Base-by-base conservation (phyloP, 805 yeast species). In the Saccharomycopsis fibuligera region DNA sequence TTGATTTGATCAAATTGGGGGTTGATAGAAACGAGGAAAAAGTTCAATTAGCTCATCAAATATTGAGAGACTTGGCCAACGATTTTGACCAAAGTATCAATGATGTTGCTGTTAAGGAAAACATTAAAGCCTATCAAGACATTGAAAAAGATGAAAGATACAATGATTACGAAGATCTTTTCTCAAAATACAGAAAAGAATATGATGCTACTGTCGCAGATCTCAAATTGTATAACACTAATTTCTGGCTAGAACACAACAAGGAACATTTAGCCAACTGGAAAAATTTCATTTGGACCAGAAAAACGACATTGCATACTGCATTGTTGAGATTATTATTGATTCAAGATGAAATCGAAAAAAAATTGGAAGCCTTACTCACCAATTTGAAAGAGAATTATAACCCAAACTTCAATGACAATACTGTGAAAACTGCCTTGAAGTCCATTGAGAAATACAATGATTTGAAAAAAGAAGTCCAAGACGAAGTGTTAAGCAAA, bases 61-160 rank as follows among this genome's bases (percentile, higher is more conserved):
- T 84, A 16, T 60, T 87, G 44, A 62, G 64, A 2, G 64, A 65
- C 4, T 68, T 90, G 65, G 62, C 70, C 6, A 59, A 68, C 2
- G 74, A 75, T n/a, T 89, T 85, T 64, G 86, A 88, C 57, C 86
- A 85, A 42, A 84, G 88, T 58, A 78, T 88, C 66, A 88, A 90
- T 60, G 96, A 90, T 64, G 78, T 79, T 5, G 95, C 90, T 0
- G 96, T 90, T 17, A 87, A 87, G 62, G 74, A 70, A 19, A 81
- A 90, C 1, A 81, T 88, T 16, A 68, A 74, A 17, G 67, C 68
- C 10, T 83, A 61, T 59, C 71, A 71, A 30, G 73, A 76, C 41
- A 71, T 54, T 23, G 47, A 57, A 49, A 31, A 54, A 33, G 58
- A 16, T 63, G 35, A 25, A 4, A 39, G 42, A 29, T 48, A 49